Evolutionary conservation across 2,329 filamentous ascomycete genomes (phyloP).

Genomic region (Camillea tinctor): DNA sequence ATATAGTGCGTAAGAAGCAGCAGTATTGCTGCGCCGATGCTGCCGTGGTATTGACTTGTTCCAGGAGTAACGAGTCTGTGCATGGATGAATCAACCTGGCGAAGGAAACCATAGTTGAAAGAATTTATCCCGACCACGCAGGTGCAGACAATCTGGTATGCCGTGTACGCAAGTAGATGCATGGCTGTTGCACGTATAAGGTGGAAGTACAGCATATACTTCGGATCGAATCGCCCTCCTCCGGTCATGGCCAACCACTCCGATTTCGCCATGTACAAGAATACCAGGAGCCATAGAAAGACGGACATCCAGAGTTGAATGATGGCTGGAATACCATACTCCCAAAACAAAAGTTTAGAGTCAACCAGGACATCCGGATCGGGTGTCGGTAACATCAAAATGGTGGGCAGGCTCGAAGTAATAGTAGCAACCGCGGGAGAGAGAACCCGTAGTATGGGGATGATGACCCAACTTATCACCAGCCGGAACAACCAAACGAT

Average conservation of each 20-base stretch:
- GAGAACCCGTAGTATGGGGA: slow-evolving; percentile 3
- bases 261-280: slow-evolving; percentile 20
- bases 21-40: slow-evolving; percentile 8
- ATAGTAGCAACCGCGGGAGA: slow-evolving; percentile 6
- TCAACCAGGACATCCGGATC: neutral
- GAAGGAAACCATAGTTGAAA: neutral
- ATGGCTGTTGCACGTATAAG: slow-evolving; percentile 25
- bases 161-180: slow-evolving; percentile 27
- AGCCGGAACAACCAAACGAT: neutral
- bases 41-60: neutral
- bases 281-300: slow-evolving; percentile 18
- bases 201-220: slow-evolving; percentile 11
- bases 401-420: slow-evolving; percentile 3
- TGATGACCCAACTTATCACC: neutral
- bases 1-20: slow-evolving; percentile 16
- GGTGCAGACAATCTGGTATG: slow-evolving; percentile 24
- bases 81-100: neutral
- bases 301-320: slow-evolving; percentile 20
- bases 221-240: slow-evolving; percentile 7
- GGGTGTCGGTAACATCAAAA: slow-evolving; percentile 16
- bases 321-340: slow-evolving; percentile 15
- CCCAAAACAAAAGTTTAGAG: slow-evolving; percentile 10
- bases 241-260: slow-evolving; percentile 17
- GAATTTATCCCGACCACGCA: slow-evolving; percentile 1
- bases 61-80: neutral